These are phyloP conservation scores for Streptanthus diversifolius DNA, from an alignment of 345 rosid genomes.

Conservation along the genomic window DNA sequence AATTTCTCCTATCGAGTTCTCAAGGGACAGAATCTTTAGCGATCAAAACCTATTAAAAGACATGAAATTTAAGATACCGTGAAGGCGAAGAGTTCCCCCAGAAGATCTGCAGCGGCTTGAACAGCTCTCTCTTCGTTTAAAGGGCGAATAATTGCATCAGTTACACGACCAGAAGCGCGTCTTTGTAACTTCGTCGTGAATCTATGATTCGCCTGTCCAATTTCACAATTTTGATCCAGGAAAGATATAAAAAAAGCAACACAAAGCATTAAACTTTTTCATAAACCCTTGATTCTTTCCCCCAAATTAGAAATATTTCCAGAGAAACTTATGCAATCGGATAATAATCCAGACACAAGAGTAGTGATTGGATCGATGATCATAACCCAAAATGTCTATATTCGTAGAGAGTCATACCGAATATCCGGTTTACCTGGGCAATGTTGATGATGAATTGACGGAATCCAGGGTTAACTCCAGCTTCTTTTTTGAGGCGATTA, in stretches of 20 bases:
- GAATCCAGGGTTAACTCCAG: conserved; percentile 61
- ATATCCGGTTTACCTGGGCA: conserved; percentile 61
- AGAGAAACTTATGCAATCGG: background rate
- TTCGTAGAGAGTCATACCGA: too few species aligned
- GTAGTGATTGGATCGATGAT: background rate
- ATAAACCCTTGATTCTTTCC: conserved; percentile 14
- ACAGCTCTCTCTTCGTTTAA: conserved; percentile 81
- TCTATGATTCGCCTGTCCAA: conserved; percentile 65
- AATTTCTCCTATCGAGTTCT: background rate
- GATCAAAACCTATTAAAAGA: conserved; percentile 1
- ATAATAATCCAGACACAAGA: background rate
- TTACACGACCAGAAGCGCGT: conserved; percentile 56
- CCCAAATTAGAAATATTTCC: background rate
- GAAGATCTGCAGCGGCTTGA: conserved; percentile 82
- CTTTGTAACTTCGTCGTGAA: conserved; percentile 67
- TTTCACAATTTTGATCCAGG: background rate
- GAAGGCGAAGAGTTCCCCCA: conserved; percentile 80
- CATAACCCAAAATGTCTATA: background rate
- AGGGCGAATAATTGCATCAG: conserved; percentile 71
- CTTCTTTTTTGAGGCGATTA: conserved; percentile 72
- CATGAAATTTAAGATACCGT: conserved; percentile 43
- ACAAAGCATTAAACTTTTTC: background rate
- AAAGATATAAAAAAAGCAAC: background rate
- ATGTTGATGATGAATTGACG: conserved; percentile 67
- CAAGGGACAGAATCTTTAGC: background rate